These are phyloP conservation scores for Citrus cavaleriei DNA, from an alignment of 345 rosid genomes.

Conservation along the genomic window DNA sequence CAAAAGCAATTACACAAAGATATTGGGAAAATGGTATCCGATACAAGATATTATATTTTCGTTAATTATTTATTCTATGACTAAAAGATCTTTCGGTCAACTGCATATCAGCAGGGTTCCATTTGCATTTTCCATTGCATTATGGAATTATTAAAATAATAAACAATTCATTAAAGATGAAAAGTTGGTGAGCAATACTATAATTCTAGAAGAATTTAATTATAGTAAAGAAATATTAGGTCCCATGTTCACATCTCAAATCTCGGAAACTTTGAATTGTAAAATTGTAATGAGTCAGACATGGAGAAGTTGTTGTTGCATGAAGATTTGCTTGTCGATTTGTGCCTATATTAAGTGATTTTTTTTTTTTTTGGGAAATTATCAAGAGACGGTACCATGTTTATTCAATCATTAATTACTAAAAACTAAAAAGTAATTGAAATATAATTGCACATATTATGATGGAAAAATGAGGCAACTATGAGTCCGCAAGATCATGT, in stretches of 20 bases:
- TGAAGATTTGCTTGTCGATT: background rate
- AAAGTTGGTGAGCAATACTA: background rate
- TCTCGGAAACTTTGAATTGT: constrained; percentile 1
- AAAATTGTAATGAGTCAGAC: too few relatives aligned
- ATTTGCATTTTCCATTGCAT: background rate
- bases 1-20: background rate
- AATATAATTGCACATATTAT: too few relatives aligned
- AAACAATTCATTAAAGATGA: background rate
- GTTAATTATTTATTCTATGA: too few relatives aligned
- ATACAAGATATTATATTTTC: background rate
- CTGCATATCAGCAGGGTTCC: background rate
- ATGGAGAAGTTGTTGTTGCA: background rate
- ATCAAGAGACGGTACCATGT: too few relatives aligned
- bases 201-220: background rate
- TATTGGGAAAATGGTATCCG: background rate
- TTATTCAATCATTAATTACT: too few relatives aligned
- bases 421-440: too few relatives aligned
- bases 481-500: too few relatives aligned
- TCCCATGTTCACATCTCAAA: constrained; percentile 8
- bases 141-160: background rate
- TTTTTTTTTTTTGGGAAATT: too few relatives aligned
- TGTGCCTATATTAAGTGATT: too few relatives aligned
- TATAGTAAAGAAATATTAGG: background rate
- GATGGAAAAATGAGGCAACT: too few relatives aligned
- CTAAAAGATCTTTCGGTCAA: background rate